Conservation (phyloP, 108 stramenopile genomes). For the Discostella stelligeroides region DNA sequence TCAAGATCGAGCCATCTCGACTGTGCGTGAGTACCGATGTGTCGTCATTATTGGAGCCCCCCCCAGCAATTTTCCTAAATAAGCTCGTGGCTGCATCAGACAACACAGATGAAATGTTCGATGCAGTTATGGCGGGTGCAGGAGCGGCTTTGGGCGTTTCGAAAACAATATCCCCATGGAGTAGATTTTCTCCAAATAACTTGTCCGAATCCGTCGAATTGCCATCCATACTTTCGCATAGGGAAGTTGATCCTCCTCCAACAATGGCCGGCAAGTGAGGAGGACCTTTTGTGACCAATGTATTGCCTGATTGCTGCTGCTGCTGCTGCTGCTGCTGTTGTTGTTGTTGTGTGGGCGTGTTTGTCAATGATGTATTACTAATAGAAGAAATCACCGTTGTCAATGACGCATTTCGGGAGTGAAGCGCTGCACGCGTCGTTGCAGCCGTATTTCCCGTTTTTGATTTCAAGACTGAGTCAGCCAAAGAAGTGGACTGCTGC, state of each 20-base stretch:
- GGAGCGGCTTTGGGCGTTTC: slow-evolving; percentile 6
- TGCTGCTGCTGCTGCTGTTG: background rate
- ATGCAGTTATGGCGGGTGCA: slow-evolving; percentile 1
- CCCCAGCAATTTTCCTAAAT: slow-evolving; percentile 17
- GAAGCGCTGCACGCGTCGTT: slow-evolving; percentile 10
- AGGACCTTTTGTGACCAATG: too few species aligned
- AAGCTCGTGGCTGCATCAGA: slow-evolving; percentile 20
- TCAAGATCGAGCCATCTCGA: slow-evolving; percentile 33
- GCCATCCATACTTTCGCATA: background rate
- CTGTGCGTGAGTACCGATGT: slow-evolving; percentile 30
- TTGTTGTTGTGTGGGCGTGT: background rate
- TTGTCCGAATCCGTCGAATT: background rate
- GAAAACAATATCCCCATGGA: slow-evolving; percentile 4
- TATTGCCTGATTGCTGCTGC: background rate
- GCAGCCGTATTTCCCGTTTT: slow-evolving; percentile 9
- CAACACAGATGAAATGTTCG: slow-evolving; percentile 37
- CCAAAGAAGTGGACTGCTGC: slow-evolving; percentile 14
- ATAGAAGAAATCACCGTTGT: slow-evolving; percentile 15
- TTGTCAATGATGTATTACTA: slow-evolving; percentile 20
- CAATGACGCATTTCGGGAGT: slow-evolving; percentile 35
- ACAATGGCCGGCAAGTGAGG: slow-evolving; percentile 21
- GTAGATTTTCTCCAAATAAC: slow-evolving; percentile 8
- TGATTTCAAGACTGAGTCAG: slow-evolving; percentile 7
- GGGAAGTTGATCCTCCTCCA: slow-evolving; percentile 10
- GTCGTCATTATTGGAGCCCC: background rate